phyloP scores from a whole-genome alignment of 2,329 filamentous ascomycete species.

The Penicillium sp. region DNA sequence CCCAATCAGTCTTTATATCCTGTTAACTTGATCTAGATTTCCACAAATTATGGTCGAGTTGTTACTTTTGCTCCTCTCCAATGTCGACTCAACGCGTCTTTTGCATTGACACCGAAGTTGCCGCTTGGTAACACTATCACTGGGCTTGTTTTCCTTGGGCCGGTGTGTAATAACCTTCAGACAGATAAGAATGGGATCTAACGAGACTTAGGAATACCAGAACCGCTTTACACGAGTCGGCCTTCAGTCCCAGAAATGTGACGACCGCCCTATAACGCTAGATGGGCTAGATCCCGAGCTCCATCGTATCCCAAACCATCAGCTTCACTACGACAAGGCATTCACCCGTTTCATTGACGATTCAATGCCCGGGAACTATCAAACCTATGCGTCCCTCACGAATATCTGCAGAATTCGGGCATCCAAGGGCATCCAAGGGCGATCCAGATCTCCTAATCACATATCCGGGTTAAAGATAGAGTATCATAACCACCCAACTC shows the following conservation, averaged over 20 bases:
- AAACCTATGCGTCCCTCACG: neutral
- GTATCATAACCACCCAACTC: neutral
- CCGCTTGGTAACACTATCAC: neutral
- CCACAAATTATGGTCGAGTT: neutral
- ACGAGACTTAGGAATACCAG: neutral
- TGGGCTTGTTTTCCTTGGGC: neutral
- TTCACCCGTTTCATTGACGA: neutral
- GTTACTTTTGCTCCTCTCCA: neutral
- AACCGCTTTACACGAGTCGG: neutral
- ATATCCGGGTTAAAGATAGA: neutral
- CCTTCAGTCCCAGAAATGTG: neutral
- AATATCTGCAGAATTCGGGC: neutral
- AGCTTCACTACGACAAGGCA: neutral
- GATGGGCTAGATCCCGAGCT: neutral
- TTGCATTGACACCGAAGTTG: neutral
- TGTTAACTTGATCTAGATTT: neutral
- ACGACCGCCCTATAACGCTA: neutral
- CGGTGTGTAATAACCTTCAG: neutral
- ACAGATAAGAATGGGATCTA: neutral
- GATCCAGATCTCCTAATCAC: neutral
- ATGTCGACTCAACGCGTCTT: neutral
- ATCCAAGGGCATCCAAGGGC: neutral
- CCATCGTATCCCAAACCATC: neutral
- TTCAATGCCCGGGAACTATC: neutral
- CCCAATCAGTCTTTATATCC: neutral